These are phyloP conservation scores for Penicillium salamii DNA, from an alignment of 495 filamentous ascomycete species.

Conservation along the genomic window DNA sequence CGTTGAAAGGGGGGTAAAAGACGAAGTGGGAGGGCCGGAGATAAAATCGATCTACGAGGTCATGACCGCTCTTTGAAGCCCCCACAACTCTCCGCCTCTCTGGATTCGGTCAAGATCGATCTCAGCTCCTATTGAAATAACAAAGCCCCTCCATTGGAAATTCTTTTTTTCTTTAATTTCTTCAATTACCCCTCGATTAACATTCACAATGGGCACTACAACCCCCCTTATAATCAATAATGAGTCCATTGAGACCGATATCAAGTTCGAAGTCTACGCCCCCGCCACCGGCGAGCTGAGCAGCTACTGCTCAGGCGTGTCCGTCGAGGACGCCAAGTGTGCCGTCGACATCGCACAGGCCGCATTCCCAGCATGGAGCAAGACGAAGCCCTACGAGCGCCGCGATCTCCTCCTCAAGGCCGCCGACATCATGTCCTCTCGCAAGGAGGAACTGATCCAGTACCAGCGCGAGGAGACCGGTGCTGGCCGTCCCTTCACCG, in stretches of 20 bases:
- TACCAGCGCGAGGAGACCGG: slow-evolving; percentile 71
- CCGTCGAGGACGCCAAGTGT: slow-evolving; percentile 55
- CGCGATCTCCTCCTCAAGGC: slow-evolving; percentile 70
- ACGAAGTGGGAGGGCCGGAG: neutral
- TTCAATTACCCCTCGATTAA: neutral
- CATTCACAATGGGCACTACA: slow-evolving; percentile 14
- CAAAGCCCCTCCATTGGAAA: neutral
- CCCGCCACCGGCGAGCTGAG: slow-evolving; percentile 61
- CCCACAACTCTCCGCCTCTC: neutral
- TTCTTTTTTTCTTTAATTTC: neutral
- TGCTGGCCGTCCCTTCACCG: slow-evolving; percentile 41
- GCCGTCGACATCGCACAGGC: slow-evolving; percentile 52
- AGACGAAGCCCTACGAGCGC: slow-evolving; percentile 55
- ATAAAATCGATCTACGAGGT: neutral
- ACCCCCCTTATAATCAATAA: slow-evolving; percentile 75
- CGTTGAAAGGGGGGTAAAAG: neutral
- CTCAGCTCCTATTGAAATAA: slow-evolving; percentile 4
- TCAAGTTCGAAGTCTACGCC: slow-evolving; percentile 63
- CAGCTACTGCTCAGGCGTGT: slow-evolving; percentile 60
- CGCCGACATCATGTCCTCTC: slow-evolving; percentile 61
- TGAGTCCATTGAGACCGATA: slow-evolving; percentile 56
- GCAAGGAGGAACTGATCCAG: slow-evolving; percentile 56
- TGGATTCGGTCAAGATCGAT: neutral
- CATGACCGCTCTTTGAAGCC: neutral
- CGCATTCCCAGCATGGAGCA: slow-evolving; percentile 69